phyloP scores from a whole-genome alignment of 2,329 filamentous ascomycete species.

The Sporothrix phasma region DNA sequence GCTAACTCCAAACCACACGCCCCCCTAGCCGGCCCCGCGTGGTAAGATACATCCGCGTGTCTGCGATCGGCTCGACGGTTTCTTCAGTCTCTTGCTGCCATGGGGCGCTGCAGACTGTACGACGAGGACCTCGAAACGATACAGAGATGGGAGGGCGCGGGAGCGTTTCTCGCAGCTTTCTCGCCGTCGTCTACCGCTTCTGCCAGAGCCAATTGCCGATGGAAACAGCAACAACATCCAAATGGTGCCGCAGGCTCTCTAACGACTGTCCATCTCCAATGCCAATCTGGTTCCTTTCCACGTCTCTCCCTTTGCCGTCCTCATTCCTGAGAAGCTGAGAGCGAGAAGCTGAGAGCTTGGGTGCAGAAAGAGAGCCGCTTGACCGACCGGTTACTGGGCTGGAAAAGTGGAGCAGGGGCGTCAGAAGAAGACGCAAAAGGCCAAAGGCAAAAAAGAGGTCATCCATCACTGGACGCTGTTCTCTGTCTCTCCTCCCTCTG shows the following conservation, averaged over 20 bases:
- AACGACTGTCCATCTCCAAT: no score
- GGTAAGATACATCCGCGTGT: background rate
- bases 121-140: no score
- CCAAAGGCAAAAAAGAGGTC: background rate
- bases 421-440: no score
- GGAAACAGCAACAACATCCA: no score
- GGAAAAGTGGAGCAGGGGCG: constrained; percentile 2
- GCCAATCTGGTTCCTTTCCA: no score
- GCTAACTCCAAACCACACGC: background rate
- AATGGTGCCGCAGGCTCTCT: background rate
- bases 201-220: background rate
- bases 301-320: background rate
- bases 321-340: no score
- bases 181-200: no score
- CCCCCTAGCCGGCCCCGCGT: background rate
- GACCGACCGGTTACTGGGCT: constrained; percentile 17
- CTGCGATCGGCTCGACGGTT: background rate
- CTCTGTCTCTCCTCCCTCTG: no score
- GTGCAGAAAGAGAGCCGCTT: constrained; percentile 16
- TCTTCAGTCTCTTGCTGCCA: background rate
- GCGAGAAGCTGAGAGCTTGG: no score
- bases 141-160: no score
- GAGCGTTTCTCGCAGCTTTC: no score
- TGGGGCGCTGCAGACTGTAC: background rate
- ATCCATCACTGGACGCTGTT: background rate